Evolutionary conservation across 805 yeast genomes (phyloP).

Genomic region (Teunomyces cretensis): DNA sequence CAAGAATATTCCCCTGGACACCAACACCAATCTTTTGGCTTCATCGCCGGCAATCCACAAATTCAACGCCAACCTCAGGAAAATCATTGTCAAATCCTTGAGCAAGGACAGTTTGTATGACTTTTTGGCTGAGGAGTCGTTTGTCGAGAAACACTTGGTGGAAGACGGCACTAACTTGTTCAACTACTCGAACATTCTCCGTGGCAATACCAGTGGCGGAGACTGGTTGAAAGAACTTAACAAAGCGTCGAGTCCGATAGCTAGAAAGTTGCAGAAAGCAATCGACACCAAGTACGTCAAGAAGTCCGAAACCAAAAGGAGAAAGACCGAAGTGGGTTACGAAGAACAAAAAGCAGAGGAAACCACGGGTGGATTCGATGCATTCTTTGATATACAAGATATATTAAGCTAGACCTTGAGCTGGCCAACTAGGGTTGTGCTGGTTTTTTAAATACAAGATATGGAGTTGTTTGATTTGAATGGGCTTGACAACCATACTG

Average conservation of each 20-base stretch:
- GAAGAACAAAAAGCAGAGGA: constrained; percentile 5
- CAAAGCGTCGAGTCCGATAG: constrained; percentile 9
- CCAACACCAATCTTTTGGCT: constrained; percentile 20
- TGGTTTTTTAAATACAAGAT: no score
- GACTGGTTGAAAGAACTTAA: constrained; percentile 20
- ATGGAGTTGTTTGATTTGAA: no score
- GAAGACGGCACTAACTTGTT: constrained; percentile 27
- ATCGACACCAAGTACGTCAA: constrained; percentile 23
- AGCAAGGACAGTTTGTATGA: constrained; percentile 15
- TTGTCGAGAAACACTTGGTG: constrained; percentile 22
- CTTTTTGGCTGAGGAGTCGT: constrained; percentile 23
- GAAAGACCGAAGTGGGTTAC: constrained; percentile 6
- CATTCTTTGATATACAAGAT: constrained; percentile 13
- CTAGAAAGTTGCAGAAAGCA: constrained; percentile 21
- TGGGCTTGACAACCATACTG: no score
- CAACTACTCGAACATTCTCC: constrained; percentile 28
- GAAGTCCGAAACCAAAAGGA: constrained; percentile 18
- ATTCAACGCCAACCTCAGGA: constrained; percentile 22
- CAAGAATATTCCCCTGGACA: constrained; percentile 5
- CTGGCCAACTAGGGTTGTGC: no score
- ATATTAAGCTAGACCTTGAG: not conserved
- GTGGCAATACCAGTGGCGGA: constrained; percentile 13
- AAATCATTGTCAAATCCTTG: constrained; percentile 23
- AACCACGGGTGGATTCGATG: constrained; percentile 8
- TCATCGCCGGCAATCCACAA: constrained; percentile 33